Conservation (phyloP, 73 alveolate genomes). For the Paramecium sexaurelia region DNA sequence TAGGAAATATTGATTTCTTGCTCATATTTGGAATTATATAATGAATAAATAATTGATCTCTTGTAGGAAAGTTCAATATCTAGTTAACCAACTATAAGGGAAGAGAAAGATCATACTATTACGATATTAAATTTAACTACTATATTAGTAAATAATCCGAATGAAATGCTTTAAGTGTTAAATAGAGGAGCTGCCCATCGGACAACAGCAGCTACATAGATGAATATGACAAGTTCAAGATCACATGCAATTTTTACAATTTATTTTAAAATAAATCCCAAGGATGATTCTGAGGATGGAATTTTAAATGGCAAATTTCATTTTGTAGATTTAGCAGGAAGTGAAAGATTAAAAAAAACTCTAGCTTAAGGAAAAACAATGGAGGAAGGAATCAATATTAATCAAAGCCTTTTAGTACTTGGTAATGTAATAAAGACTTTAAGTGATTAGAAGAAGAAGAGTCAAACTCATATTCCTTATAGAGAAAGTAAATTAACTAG, state of each 20-base stretch:
- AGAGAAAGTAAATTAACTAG: conserved; percentile 96
- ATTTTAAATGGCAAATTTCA: conserved; percentile 92
- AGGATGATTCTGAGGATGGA: conserved; percentile 80
- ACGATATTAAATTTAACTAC: conserved; percentile 82
- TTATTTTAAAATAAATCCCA: conserved; percentile 80
- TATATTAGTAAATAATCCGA: conserved; percentile 81
- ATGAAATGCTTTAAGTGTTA: conserved; percentile 89
- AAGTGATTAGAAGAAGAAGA: conserved; percentile 84
- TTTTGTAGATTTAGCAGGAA: conserved; percentile 98
- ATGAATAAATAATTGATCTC: conserved; percentile 95
- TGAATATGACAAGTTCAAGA: conserved; percentile 90
- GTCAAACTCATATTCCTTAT: conserved; percentile 91
- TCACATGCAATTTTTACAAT: conserved; percentile 98
- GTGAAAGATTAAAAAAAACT: conserved; percentile 94
- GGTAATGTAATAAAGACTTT: conserved; percentile 96
- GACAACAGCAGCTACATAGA: conserved; percentile 87
- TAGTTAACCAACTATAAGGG: conserved; percentile 78
- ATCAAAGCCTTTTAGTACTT: conserved; percentile 89
- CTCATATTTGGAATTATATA: conserved; percentile 94
- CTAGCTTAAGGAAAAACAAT: conserved; percentile 88
- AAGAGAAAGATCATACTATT: conserved; percentile 86
- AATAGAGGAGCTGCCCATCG: conserved; percentile 92
- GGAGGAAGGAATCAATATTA: conserved; percentile 95
- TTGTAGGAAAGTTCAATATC: conserved; percentile 77
- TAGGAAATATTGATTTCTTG: conserved; percentile 84